Conservation (phyloP, 352 stramenopile genomes). For the Saprolegnia parasitica region DNA sequence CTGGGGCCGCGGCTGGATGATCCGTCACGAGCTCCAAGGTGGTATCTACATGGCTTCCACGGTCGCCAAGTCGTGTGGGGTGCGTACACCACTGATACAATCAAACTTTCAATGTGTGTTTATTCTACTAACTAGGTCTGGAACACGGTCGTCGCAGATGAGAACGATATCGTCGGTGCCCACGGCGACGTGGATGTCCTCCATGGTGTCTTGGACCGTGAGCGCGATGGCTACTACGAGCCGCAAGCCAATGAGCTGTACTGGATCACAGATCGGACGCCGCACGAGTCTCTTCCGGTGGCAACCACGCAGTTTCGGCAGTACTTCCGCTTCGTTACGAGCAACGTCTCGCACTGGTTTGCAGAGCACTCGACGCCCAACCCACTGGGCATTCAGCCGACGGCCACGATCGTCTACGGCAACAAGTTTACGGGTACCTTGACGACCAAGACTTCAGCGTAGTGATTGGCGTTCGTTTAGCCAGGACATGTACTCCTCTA, state of each 20-base stretch:
- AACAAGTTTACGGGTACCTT: conserved; percentile 21
- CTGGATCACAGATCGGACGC: conserved; percentile 32
- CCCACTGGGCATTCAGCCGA: conserved; percentile 28
- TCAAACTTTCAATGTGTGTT: too few relatives aligned
- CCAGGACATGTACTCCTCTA: too few relatives aligned
- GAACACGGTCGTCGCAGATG: neutral
- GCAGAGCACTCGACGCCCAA: conserved; percentile 32
- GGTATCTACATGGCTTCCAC: conserved; percentile 34
- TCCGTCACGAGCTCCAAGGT: conserved; percentile 22
- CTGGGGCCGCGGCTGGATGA: conserved; percentile 22
- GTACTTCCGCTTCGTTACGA: conserved; percentile 32
- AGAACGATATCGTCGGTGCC: conserved; percentile 17
- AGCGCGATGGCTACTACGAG: neutral
- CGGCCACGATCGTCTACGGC: conserved; percentile 27
- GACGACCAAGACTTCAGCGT: too few relatives aligned
- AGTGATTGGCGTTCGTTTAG: too few relatives aligned
- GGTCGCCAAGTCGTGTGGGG: conserved; percentile 26
- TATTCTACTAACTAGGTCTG: conserved; percentile 9
- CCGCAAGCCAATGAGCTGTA: conserved; percentile 28
- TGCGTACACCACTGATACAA: neutral
- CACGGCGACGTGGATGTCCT: conserved; percentile 28
- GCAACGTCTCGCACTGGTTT: conserved; percentile 31
- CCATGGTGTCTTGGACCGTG: conserved; percentile 11
- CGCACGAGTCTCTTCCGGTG: conserved; percentile 29
- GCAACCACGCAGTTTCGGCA: conserved; percentile 24